phyloP scores from a whole-genome alignment of 192 early-diverging fungal genomes.

The Kickxella alabastrina region DNA sequence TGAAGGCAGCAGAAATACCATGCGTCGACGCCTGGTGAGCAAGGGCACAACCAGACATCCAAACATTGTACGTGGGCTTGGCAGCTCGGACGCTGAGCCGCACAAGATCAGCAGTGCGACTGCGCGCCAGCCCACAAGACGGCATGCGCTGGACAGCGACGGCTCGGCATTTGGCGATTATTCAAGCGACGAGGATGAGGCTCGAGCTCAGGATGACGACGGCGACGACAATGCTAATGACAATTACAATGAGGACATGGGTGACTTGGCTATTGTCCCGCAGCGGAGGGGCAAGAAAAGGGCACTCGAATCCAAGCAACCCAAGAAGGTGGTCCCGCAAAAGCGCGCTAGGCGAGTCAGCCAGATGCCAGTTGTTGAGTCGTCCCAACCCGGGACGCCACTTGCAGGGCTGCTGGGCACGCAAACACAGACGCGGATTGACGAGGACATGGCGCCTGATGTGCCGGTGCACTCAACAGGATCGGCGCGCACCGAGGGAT shows the following conservation, averaged over 20 bases:
- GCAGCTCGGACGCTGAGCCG: background rate
- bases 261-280: slow-evolving; percentile 6
- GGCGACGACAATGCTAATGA: slow-evolving; percentile 2
- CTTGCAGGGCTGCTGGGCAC: slow-evolving; percentile 3
- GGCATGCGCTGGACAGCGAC: background rate
- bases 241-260: background rate
- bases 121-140: background rate
- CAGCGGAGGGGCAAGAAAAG: background rate
- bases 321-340: background rate
- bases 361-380: slow-evolving; percentile 4
- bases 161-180: background rate
- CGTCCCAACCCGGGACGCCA: slow-evolving; percentile 30
- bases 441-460: slow-evolving; percentile 1
- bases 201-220: slow-evolving; percentile 4
- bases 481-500: slow-evolving; percentile 80
- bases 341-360: slow-evolving; percentile 19
- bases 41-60: background rate
- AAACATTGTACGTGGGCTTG: background rate
- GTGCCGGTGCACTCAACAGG: slow-evolving; percentile 61
- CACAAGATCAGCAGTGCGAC: background rate
- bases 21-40: background rate
- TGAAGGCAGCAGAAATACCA: background rate
- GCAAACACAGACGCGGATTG: background rate
- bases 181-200: no score
- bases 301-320: background rate